phyloP scores from a whole-genome alignment of 306 rosid species.

The Trifolium dubium region DNA sequence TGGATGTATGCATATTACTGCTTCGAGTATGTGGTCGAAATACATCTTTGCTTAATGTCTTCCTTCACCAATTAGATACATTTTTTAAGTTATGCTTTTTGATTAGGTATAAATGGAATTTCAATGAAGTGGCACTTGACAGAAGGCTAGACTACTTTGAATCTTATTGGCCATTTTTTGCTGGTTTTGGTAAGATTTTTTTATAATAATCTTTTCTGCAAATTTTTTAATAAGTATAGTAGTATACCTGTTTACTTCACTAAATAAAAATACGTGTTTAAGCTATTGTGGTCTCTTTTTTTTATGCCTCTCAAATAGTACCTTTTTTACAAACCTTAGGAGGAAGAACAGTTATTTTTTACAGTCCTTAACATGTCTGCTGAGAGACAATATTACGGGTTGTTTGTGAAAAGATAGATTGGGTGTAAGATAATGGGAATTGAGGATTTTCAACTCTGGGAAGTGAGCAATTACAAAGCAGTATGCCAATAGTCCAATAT shows the following conservation, averaged over 20 bases:
- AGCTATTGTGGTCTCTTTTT: conserved; percentile 18
- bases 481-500: conserved; percentile 20
- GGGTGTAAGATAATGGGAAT: conserved; percentile 15
- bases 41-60: conserved; percentile 31
- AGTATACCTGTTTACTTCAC: conserved; percentile 20
- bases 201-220: conserved; percentile 17
- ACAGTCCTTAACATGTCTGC: background rate
- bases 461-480: conserved; percentile 5
- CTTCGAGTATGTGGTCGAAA: conserved; percentile 78
- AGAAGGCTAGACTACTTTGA: conserved; percentile 80
- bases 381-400: conserved; percentile 15
- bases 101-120: conserved; percentile 91
- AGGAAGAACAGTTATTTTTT: conserved; percentile 21
- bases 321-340: conserved; percentile 13
- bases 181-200: conserved; percentile 78
- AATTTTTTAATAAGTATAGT: conserved; percentile 26
- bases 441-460: conserved; percentile 14
- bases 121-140: conserved; percentile 77
- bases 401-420: conserved; percentile 24
- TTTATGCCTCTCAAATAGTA: conserved; percentile 23
- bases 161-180: conserved; percentile 92
- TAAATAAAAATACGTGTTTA: conserved; percentile 30
- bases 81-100: conserved; percentile 35
- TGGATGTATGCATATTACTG: conserved; percentile 99
- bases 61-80: conserved; percentile 29